Base-by-base conservation (phyloP, 2,329 filamentous ascomycete genomes). In the Cordyceps farinosa region DNA sequence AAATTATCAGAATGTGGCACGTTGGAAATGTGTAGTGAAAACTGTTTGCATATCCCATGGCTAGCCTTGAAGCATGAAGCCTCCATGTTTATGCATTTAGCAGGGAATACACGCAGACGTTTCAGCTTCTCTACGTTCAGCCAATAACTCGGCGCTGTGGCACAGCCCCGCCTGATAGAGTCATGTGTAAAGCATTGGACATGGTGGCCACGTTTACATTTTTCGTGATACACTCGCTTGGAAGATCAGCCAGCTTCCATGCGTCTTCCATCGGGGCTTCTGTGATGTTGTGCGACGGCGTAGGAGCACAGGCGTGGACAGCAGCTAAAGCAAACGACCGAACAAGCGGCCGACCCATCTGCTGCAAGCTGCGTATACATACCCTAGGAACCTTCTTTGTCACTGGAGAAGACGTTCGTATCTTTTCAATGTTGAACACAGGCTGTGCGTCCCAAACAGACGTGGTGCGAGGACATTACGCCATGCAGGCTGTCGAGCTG, bases 61-160 rank as follows among this genome's bases (percentile, higher is more conserved):
- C 38, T 45, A 40, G 48, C 30, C 30, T 44, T 52, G 57, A 60
- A 44, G 42, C 48, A 45, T 44, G 58, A 47, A 30, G 58, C 58
- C 29, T 47, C 50, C 40, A 36, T 3, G 40, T 29, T 61, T 32
- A 61, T 61, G 58, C 58, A 42, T 36, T n/a, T 7, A 36, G 2
- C 29, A 30, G 48, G 47, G 48, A 44, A 34, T 27, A 5, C 32
- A 2, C 30, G 47, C 11, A 38, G 47, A 45, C 50, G 58, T 61
- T 61, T 61, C 58, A 61, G 58, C 22, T 15, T 61, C 11, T 10
- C 3, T 36, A 9, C 27, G 4, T 30, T 8, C 40, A 54, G 57
- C 57, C 57, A 60, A 60, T 60, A n/a, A 15, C 17, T 11, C 17
- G 47, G n/a, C 34, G 15, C 40, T 30, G 29, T 34, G 44, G 36